These are phyloP conservation scores for Multifurca ochricompacta DNA, from an alignment of 768 basidiomycete species.

Conservation along the genomic window DNA sequence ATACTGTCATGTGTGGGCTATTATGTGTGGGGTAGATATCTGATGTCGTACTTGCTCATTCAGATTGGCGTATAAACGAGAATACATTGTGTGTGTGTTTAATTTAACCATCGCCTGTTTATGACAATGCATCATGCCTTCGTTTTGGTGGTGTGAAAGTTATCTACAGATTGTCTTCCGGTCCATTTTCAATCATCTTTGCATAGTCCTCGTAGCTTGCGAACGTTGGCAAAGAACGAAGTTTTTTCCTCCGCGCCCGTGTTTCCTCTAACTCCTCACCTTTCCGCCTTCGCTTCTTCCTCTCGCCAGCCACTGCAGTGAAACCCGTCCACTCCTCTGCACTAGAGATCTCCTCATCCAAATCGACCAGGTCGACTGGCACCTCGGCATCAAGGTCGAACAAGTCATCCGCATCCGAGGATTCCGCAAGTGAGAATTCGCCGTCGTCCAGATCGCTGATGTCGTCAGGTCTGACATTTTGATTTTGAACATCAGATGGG, in stretches of 20 bases:
- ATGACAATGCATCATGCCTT: no score
- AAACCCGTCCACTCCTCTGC: constrained; percentile 54
- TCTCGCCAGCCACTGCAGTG: no score
- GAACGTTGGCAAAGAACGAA: constrained; percentile 65
- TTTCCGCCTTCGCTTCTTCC: constrained; percentile 40
- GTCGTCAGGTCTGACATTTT: no score
- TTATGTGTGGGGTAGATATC: no score
- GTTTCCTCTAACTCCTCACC: constrained; percentile 30
- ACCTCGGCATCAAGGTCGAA: constrained; percentile 49
- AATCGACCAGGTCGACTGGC: constrained; percentile 51
- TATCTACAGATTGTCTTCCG: constrained; percentile 54
- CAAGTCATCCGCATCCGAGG: constrained; percentile 65
- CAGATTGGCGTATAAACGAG: no score
- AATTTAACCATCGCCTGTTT: no score
- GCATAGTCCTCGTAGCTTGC: constrained; percentile 85
- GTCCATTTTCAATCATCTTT: constrained; percentile 72
- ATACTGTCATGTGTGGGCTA: no score
- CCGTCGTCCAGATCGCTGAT: constrained; percentile 24
- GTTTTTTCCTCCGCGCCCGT: constrained; percentile 56
- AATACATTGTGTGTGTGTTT: no score
- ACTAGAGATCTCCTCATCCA: constrained; percentile 44
- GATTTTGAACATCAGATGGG: constrained; percentile 23
- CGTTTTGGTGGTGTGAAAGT: no score
- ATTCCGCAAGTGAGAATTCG: constrained; percentile 50
- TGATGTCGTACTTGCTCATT: no score